phyloP scores from a whole-genome alignment of 2,329 filamentous ascomycete genomes.

The Mariannaea elegans region DNA sequence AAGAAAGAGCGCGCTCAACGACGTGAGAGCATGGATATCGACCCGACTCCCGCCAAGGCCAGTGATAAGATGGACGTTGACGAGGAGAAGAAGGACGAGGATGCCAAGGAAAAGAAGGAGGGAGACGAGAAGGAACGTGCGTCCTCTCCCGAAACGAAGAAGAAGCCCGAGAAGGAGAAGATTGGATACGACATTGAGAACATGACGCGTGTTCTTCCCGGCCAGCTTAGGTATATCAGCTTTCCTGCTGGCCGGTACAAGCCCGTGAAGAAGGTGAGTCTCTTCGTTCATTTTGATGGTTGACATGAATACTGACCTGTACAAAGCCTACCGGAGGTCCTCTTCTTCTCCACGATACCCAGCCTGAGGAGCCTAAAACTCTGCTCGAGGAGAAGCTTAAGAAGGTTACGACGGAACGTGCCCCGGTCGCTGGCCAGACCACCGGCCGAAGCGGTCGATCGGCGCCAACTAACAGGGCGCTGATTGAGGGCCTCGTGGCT shows the following conservation, averaged over 20 bases:
- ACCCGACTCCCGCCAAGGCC: conserved; percentile 70
- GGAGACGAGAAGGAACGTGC: conserved; percentile 67
- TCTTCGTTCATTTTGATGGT: neutral
- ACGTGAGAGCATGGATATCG: conserved; percentile 94
- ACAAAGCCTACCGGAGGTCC: conserved; percentile 88
- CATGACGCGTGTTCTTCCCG: conserved; percentile 92
- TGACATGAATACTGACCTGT: conserved; percentile 33
- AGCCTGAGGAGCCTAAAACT: conserved; percentile 79
- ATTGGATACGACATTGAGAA: conserved; percentile 95
- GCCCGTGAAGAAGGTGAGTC: conserved; percentile 83
- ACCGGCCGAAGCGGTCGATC: conserved; percentile 44
- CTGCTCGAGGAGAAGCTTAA: conserved; percentile 93
- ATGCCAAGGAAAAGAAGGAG: conserved; percentile 69
- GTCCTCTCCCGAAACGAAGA: conserved; percentile 71
- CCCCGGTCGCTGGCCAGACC: conserved; percentile 61
- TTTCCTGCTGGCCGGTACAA: conserved; percentile 91
- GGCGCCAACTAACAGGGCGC: conserved; percentile 43
- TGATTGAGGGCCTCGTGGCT: conserved; percentile 47
- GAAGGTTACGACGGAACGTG: conserved; percentile 74
- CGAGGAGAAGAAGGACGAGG: conserved; percentile 64
- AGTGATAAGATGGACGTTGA: conserved; percentile 91
- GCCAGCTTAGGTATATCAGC: conserved; percentile 94
- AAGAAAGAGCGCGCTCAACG: conserved; percentile 92
- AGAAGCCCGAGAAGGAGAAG: conserved; percentile 95
- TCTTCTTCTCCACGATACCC: conserved; percentile 86